Percentiles rank a stretch among this genome's conserved stretches.
phyloP scores from a whole-genome alignment of 169 alveolate genomes.

The Eimeria necatrix region DNA sequence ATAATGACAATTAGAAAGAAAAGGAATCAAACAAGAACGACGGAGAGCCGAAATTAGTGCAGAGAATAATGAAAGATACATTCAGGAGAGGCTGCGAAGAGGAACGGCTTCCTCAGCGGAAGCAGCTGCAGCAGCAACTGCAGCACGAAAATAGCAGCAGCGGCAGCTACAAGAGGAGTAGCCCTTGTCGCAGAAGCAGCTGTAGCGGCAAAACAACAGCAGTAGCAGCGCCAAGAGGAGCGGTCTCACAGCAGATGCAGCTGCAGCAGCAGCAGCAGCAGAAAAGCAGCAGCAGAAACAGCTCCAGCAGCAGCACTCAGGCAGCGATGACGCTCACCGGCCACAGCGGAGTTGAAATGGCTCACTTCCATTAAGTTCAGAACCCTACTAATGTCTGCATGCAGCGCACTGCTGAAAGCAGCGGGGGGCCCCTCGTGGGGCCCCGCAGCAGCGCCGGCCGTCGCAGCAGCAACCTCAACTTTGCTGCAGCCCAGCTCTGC shows the following conservation, averaged over 20 bases:
- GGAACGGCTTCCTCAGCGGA: no score
- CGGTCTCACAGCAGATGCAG: not conserved
- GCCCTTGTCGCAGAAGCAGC: no score
- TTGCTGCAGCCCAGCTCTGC: not conserved
- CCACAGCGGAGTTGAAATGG: conserved; percentile 33
- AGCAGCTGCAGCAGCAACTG: no score
- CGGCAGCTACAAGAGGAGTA: no score
- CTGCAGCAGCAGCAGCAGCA: conserved; percentile 5
- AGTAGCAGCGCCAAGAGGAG: not conserved
- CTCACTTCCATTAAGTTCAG: conserved; percentile 8
- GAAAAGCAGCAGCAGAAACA: not conserved
- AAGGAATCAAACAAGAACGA: no score
- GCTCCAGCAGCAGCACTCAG: not conserved
- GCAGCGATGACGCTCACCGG: conserved; percentile 7
- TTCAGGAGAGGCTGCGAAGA: not conserved
- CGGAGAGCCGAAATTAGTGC: no score
- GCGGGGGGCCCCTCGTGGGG: not conserved
- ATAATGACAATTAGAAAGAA: not conserved
- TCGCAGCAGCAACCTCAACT: not conserved
- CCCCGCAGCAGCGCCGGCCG: not conserved
- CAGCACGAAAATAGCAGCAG: no score
- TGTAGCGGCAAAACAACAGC: not conserved
- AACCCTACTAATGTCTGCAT: conserved; percentile 19
- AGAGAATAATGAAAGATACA: not conserved
- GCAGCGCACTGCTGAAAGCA: conserved; percentile 39